Percentiles rank a stretch among this genome's conserved stretches.
These are phyloP conservation scores for Xylaria arbuscula DNA, from an alignment of 2,329 filamentous ascomycete species.

Conservation along the genomic window DNA sequence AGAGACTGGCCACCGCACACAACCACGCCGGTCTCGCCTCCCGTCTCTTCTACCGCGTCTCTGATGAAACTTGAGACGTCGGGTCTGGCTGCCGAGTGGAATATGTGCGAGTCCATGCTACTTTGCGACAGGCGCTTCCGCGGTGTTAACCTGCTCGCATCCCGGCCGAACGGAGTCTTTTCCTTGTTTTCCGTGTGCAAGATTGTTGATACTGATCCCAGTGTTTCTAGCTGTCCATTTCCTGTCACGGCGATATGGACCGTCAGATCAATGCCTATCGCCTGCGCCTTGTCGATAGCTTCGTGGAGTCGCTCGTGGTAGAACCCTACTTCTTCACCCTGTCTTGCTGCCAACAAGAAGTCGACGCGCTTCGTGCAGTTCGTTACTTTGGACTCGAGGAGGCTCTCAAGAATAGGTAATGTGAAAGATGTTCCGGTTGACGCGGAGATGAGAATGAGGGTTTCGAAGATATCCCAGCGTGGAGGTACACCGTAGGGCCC, in stretches of 20 bases:
- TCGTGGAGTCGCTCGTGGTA: slow-evolving; percentile 63
- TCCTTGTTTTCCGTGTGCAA: slow-evolving; percentile 40
- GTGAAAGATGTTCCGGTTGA: slow-evolving; percentile 73
- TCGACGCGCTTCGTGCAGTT: slow-evolving; percentile 65
- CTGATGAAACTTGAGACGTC: slow-evolving; percentile 65
- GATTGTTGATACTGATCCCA: slow-evolving; percentile 33
- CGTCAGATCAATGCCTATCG: slow-evolving; percentile 60
- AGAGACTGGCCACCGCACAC: slow-evolving; percentile 69
- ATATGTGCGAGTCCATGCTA: slow-evolving; percentile 56
- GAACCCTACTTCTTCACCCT: slow-evolving; percentile 65
- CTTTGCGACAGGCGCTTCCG: slow-evolving; percentile 40
- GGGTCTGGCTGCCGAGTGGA: slow-evolving; percentile 60
- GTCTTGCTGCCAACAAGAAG: slow-evolving; percentile 63
- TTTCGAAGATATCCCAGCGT: slow-evolving; percentile 68
- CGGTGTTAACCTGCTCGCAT: slow-evolving; percentile 25
- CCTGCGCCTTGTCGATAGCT: slow-evolving; percentile 56
- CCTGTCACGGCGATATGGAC: slow-evolving; percentile 67
- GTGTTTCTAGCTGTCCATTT: slow-evolving; percentile 43
- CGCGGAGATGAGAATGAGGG: slow-evolving; percentile 68
- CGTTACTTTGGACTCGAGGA: slow-evolving; percentile 55
- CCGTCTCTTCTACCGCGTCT: slow-evolving; percentile 65
- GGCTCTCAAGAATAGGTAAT: slow-evolving; percentile 67
- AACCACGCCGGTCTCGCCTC: slow-evolving; percentile 70
- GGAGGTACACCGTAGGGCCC: slow-evolving; percentile 68
- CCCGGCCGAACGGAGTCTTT: slow-evolving; percentile 37